phyloP scores from a whole-genome alignment of 805 yeast species.

The Schizosaccharomyces pombe region ASM294v3 CU329670.1:1139501-1140000 shows the following conservation, averaged over 20 bases:
- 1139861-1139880: slow-evolving; percentile 52
- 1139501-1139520: slow-evolving; percentile 47
- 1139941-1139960: slow-evolving; percentile 12
- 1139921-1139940: slow-evolving; percentile 46
- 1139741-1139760: slow-evolving; percentile 77
- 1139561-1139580: slow-evolving; percentile 59
- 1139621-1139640: slow-evolving; percentile 86
- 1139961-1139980: slow-evolving; percentile 5
- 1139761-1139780: slow-evolving; percentile 47
- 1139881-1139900: slow-evolving; percentile 45
- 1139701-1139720: slow-evolving; percentile 65
- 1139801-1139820: slow-evolving; percentile 19
- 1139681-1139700: slow-evolving; percentile 51
- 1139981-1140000: slow-evolving; percentile 6
- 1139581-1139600: slow-evolving; percentile 57
- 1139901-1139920: slow-evolving; percentile 50
- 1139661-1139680: slow-evolving; percentile 20
- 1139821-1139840: slow-evolving; percentile 60
- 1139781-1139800: slow-evolving; percentile 46
- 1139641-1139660: slow-evolving; percentile 53
- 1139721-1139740: slow-evolving; percentile 61
- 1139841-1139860: slow-evolving; percentile 79
- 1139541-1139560: slow-evolving; percentile 78
- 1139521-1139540: slow-evolving; percentile 57
- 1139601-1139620: slow-evolving; percentile 72